Percentiles rank a stretch among this genome's conserved stretches.
These are phyloP conservation scores for Tillandsia fasciculata DNA, from an alignment of 176 grass and related monocot genomes.

Conservation along the genomic window DNA sequence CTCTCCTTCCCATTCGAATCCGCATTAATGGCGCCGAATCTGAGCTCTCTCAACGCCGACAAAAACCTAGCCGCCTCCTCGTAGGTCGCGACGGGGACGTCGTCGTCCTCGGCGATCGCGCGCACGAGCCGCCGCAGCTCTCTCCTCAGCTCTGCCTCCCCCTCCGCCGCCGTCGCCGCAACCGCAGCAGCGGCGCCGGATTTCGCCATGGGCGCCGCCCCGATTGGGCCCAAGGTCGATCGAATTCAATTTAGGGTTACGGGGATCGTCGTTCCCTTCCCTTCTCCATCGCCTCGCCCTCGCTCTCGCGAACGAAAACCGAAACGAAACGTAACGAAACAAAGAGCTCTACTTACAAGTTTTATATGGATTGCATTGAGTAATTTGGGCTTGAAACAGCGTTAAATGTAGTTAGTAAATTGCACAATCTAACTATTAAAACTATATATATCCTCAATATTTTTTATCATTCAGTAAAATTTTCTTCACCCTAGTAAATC, in stretches of 20 bases:
- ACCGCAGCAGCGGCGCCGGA: neutral
- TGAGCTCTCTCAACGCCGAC: slow-evolving; percentile 32
- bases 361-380: neutral
- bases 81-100: slow-evolving; percentile 26
- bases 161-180: slow-evolving; percentile 24
- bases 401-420: neutral
- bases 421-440: too few species aligned
- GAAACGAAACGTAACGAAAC: neutral
- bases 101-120: slow-evolving; percentile 18
- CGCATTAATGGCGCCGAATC: slow-evolving; percentile 13
- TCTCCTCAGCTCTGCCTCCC: slow-evolving; percentile 30
- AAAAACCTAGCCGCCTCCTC: slow-evolving; percentile 49
- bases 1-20: neutral
- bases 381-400: neutral
- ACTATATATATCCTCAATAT: too few species aligned
- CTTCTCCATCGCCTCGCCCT: neutral
- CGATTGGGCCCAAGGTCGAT: neutral
- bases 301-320: neutral
- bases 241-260: neutral
- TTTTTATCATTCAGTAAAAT: too few species aligned
- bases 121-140: slow-evolving; percentile 36
- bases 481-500: too few species aligned
- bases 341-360: neutral
- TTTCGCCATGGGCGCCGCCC: neutral
- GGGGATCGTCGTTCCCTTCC: neutral